A percentile compares a stretch with the other conserved stretches of the same genome.
These are phyloP conservation scores for Globisporangium ultimum DNA, from an alignment of 352 stramenopile species.

Conservation along the genomic window DNA sequence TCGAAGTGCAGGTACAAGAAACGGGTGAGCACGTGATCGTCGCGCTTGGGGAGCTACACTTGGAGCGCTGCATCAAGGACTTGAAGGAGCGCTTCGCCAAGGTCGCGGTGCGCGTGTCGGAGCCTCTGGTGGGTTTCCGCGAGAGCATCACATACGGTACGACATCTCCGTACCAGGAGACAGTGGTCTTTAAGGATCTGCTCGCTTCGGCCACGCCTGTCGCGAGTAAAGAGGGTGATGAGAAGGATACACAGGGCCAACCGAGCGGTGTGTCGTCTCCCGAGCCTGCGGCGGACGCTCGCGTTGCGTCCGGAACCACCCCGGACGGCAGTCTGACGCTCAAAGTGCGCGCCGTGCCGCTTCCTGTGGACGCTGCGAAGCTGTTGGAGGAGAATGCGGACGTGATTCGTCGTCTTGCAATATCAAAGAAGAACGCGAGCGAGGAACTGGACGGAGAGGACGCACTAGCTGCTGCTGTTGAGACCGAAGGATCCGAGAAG, in stretches of 20 bases:
- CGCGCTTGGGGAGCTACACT: constrained; percentile 88
- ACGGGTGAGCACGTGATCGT: constrained; percentile 90
- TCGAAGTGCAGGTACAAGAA: constrained; percentile 90
- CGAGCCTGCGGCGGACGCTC: constrained; percentile 18
- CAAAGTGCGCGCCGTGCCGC: constrained; percentile 72
- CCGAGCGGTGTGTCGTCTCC: background rate
- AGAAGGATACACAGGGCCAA: constrained; percentile 10
- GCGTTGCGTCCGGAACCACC: constrained; percentile 54
- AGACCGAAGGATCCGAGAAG: constrained; percentile 7
- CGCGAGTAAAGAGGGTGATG: constrained; percentile 3
- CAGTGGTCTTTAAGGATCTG: constrained; percentile 69
- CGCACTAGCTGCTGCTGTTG: background rate
- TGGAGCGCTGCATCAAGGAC: constrained; percentile 92
- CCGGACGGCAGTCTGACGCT: constrained; percentile 67
- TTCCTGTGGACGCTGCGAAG: constrained; percentile 57
- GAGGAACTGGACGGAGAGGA: background rate
- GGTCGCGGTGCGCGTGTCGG: constrained; percentile 77
- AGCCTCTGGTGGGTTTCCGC: constrained; percentile 88
- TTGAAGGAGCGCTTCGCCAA: constrained; percentile 87
- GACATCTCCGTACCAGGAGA: constrained; percentile 62
- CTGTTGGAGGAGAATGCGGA: constrained; percentile 76
- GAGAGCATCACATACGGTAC: constrained; percentile 74
- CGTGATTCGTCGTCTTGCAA: constrained; percentile 35
- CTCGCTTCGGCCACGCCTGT: constrained; percentile 22
- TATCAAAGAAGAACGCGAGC: constrained; percentile 23